Evolutionary conservation across 2,329 filamentous ascomycete genomes (phyloP).

Genomic region (Trichoderma gracile): DNA sequence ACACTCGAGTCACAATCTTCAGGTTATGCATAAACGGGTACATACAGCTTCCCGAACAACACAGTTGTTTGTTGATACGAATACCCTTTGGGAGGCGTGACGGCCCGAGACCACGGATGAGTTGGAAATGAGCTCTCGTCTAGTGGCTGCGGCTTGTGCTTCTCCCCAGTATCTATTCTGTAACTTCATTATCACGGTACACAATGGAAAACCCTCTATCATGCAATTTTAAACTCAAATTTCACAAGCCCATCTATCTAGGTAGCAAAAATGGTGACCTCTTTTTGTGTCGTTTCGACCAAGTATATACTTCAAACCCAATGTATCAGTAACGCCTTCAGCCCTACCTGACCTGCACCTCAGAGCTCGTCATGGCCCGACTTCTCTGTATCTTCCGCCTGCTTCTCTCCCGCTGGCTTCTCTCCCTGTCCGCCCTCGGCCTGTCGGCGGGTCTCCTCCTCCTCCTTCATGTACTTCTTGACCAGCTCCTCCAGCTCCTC

Average conservation of each 20-base stretch:
- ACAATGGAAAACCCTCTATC: background rate
- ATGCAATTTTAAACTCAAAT: slow-evolving; percentile 5
- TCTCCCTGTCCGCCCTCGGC: slow-evolving; percentile 33
- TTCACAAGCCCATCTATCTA: slow-evolving; percentile 18
- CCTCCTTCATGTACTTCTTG: slow-evolving; percentile 38
- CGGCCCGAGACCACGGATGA: background rate
- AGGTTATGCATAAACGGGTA: background rate
- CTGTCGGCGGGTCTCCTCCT: slow-evolving; percentile 34
- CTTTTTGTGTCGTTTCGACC: slow-evolving; percentile 9
- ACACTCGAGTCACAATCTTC: background rate
- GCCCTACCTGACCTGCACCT: slow-evolving; percentile 26
- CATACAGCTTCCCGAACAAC: background rate
- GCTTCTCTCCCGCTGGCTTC: too few relatives aligned
- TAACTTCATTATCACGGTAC: background rate
- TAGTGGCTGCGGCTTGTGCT: too few relatives aligned
- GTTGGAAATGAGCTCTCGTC: too few relatives aligned
- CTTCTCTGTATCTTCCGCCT: slow-evolving; percentile 32
- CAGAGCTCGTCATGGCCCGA: slow-evolving; percentile 41
- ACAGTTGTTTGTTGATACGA: background rate
- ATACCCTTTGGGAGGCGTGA: background rate
- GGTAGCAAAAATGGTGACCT: background rate
- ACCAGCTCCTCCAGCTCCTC: slow-evolving; percentile 56
- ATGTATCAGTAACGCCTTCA: slow-evolving; percentile 6
- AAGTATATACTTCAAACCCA: slow-evolving; percentile 20
- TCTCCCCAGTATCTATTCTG: too few relatives aligned